These are phyloP conservation scores for Globisporangium nagaii DNA, from an alignment of 352 stramenopile genomes.

Conservation along the genomic window DNA sequence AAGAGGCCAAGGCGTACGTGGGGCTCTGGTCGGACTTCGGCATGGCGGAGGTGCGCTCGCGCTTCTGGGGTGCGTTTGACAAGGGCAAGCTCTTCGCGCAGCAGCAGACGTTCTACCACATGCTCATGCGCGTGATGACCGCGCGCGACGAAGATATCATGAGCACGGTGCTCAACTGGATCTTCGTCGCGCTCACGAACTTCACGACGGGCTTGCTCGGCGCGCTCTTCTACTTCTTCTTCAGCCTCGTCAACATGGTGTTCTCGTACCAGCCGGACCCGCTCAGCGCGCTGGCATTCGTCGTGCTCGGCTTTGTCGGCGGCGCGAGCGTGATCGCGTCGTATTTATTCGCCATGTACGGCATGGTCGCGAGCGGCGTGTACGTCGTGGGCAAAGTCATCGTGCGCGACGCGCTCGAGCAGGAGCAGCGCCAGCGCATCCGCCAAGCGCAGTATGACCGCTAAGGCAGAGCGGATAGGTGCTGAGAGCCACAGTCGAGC, in stretches of 20 bases:
- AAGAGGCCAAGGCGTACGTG: slow-evolving; percentile 69
- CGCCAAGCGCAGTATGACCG: slow-evolving; percentile 20
- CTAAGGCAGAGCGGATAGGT: too few relatives aligned
- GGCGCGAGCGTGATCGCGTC: slow-evolving; percentile 76
- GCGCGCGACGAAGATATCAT: slow-evolving; percentile 69
- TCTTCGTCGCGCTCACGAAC: slow-evolving; percentile 81
- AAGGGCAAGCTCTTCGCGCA: slow-evolving; percentile 83
- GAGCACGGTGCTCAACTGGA: slow-evolving; percentile 78
- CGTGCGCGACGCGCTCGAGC: slow-evolving; percentile 68
- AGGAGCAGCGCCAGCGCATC: slow-evolving; percentile 61
- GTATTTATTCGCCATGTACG: slow-evolving; percentile 84
- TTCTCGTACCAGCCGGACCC: slow-evolving; percentile 81
- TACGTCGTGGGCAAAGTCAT: slow-evolving; percentile 78
- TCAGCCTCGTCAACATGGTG: slow-evolving; percentile 79
- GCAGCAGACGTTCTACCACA: slow-evolving; percentile 86
- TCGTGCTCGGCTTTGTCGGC: slow-evolving; percentile 67
- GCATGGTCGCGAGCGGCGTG: slow-evolving; percentile 73
- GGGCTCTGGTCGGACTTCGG: slow-evolving; percentile 84
- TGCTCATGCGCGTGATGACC: slow-evolving; percentile 70
- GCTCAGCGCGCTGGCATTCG: slow-evolving; percentile 65
- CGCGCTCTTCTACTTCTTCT: slow-evolving; percentile 82
- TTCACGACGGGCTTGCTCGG: slow-evolving; percentile 85
- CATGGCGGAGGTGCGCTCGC: slow-evolving; percentile 60
- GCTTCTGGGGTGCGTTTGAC: slow-evolving; percentile 82
- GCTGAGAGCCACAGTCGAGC: neutral